Base-by-base conservation (phyloP, 73 alveolate genomes). In the Breviolum minutum region DNA sequence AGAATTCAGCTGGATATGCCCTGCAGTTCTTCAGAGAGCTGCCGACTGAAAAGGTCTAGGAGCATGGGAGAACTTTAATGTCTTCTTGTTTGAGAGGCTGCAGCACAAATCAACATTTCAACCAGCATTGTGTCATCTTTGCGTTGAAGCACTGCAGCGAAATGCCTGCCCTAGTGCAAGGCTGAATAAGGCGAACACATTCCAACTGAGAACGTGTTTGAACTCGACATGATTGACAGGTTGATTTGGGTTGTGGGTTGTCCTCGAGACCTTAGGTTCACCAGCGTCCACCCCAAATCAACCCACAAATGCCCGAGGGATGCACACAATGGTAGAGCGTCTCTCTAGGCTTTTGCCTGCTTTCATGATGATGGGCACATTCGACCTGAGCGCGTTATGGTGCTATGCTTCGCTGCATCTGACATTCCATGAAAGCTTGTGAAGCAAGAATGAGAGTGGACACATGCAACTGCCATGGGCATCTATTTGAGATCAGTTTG, bases 331-430 rank as follows among this genome's bases (percentile, higher is more conserved):
- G 76, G 96, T 89, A 9, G 96, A 89, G 1, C 96, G 69, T 26
- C 90, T n/a, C 74, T 92, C 98, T 12, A 92, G 81, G 82, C 98
- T 92, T 26, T 92, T 92, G 89, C 98, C 98, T 4, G 98, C 98
- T 68, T 92, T 92, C 98, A 92, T 92, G 98, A 92, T 92, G 80
- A 92, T 74, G 89, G 98, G 98, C 30, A 92, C 98, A n/a, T 89
- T 89, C 10, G 96, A 89, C 96, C 96, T 89, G 8, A 27, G 85
- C 64, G 8, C 63, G 13, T 24, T 63, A 32, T 24, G 61, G 29
- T 40, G n/a, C n/a, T n/a, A n/a, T 70, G 12, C 27, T 24, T 69
- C 26, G 26, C 32, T 24, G 32, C n/a, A 24, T 71, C n/a, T 17
- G 79, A 69, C 27, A 20, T 69, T 69, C 19, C 26, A 24, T 69